Evolutionary conservation across 75 land plant genomes (phyloP).

Genomic region (Larix kaempferi): DNA sequence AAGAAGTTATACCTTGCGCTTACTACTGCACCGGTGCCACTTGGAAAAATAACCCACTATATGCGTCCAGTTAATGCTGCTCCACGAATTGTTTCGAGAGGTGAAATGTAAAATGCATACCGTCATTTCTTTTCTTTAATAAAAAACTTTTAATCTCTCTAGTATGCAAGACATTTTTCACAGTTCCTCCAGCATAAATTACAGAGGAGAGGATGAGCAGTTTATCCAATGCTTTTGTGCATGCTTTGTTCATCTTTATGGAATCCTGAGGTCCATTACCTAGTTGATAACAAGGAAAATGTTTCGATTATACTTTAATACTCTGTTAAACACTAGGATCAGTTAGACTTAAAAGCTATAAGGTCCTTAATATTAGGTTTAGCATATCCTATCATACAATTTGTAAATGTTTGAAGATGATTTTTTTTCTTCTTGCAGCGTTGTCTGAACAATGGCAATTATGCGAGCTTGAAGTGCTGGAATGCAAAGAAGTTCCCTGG

Average conservation of each 20-base stretch:
- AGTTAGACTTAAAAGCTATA: not conserved
- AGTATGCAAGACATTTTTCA: not conserved
- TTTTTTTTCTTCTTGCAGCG: conserved; percentile 28
- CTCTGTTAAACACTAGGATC: not conserved
- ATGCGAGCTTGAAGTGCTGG: conserved; percentile 83
- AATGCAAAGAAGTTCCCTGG: conserved; percentile 89
- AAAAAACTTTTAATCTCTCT: not conserved
- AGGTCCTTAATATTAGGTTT: not conserved
- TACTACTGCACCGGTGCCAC: conserved; percentile 79
- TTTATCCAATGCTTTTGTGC: not conserved
- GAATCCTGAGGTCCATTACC: not conserved
- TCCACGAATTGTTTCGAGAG: conserved; percentile 79
- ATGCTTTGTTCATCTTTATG: not conserved
- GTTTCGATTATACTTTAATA: not conserved
- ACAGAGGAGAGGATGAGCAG: not conserved
- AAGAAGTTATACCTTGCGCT: conserved; percentile 88
- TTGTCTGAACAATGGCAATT: conserved; percentile 56
- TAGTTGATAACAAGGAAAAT: not conserved
- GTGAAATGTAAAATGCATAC: conserved; percentile 24
- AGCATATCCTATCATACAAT: not conserved
- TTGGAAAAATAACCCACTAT: conserved; percentile 76
- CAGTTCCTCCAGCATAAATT: not conserved
- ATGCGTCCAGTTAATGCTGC: conserved; percentile 81
- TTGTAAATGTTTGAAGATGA: not conserved
- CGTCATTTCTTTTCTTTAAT: not conserved